A percentile compares a stretch with the other conserved stretches of the same genome.
These are phyloP conservation scores for Isochrysis galbana DNA, from an alignment of 78 protist genomes.

Conservation along the genomic window DNA sequence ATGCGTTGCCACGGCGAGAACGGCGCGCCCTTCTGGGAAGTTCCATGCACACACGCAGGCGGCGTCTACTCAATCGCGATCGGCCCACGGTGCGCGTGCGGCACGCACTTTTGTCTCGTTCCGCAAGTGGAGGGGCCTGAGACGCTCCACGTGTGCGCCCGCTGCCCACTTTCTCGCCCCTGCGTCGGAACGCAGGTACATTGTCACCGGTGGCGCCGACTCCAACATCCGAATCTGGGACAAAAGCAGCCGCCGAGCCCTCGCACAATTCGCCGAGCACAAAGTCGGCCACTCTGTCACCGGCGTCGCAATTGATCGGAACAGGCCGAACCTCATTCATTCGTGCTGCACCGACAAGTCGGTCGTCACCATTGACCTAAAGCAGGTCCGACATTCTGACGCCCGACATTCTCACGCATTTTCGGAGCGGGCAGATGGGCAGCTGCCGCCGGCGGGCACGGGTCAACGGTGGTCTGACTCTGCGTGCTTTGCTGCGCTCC, in stretches of 20 bases:
- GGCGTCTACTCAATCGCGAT: neutral
- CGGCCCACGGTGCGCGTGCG: neutral
- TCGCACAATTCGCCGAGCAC: neutral
- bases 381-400: neutral
- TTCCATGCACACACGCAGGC: neutral
- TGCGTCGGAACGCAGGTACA: no score
- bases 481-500: no score
- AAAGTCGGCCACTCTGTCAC: neutral
- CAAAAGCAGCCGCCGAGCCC: neutral
- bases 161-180: no score
- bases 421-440: no score
- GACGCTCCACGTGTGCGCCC: no score
- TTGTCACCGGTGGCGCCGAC: neutral
- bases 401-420: no score
- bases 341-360: conserved; percentile 4
- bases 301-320: neutral
- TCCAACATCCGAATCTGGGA: neutral
- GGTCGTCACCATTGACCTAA: neutral
- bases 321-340: neutral
- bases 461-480: no score
- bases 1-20: neutral
- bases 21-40: neutral
- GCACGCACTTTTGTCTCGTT: no score
- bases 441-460: no score
- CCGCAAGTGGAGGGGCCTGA: no score